Evolutionary conservation across 148 eudicot genomes (phyloP).

Genomic region (Hydrangea macrophylla): DNA sequence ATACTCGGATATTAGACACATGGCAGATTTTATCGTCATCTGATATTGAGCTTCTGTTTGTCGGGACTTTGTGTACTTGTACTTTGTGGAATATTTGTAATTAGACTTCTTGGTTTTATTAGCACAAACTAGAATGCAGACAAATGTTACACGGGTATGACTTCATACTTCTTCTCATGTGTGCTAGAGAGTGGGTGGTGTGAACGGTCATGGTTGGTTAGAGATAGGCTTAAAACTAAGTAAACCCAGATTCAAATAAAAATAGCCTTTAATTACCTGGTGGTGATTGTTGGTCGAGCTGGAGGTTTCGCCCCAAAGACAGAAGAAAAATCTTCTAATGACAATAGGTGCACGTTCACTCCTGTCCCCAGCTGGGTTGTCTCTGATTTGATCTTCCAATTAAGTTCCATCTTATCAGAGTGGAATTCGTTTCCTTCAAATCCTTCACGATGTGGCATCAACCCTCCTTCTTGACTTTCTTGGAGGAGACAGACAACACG

Average conservation of each 20-base stretch:
- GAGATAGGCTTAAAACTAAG: too few species aligned
- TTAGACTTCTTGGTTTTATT: too few species aligned
- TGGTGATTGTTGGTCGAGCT: slow-evolving; percentile 85
- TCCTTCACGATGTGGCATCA: slow-evolving; percentile 77
- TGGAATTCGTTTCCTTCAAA: slow-evolving; percentile 52
- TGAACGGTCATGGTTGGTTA: too few species aligned
- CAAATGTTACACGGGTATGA: too few species aligned
- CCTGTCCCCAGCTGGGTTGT: slow-evolving; percentile 47
- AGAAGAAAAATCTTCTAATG: slow-evolving; percentile 85
- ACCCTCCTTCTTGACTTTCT: slow-evolving; percentile 87
- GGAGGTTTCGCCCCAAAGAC: slow-evolving; percentile 71
- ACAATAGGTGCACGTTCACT: slow-evolving; percentile 69
- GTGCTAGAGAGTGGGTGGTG: too few species aligned
- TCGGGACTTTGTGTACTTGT: too few species aligned
- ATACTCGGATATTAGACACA: too few species aligned
- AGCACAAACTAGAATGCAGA: too few species aligned
- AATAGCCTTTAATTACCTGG: slow-evolving; percentile 55
- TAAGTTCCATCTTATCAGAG: slow-evolving; percentile 50
- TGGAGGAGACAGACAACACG: slow-evolving; percentile 90
- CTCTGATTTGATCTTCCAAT: slow-evolving; percentile 53
- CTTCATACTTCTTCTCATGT: too few species aligned
- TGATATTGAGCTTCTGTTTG: too few species aligned
- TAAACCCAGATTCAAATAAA: slow-evolving; percentile 3
- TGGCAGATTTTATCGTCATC: too few species aligned
- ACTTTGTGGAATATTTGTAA: too few species aligned